Conservation (phyloP, 768 basidiomycete genomes). For the Pisolithus tinctorius region DNA sequence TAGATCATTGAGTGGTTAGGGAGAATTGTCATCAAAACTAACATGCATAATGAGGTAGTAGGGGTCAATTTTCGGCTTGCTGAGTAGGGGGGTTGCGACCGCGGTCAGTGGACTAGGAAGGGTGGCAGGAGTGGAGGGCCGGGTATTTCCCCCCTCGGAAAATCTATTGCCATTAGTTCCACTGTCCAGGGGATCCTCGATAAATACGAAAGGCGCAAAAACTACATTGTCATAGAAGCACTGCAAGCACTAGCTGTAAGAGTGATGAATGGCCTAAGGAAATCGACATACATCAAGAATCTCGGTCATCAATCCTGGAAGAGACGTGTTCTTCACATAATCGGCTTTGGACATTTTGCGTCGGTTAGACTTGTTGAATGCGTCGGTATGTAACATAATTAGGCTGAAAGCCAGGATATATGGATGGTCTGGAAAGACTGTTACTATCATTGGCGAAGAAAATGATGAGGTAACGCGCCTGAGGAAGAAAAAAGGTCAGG, state of each 20-base stretch:
- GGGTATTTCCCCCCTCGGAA: conserved; percentile 35
- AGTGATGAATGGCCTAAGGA: not conserved
- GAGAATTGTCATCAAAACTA: conserved; percentile 16
- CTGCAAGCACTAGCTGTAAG: conserved; percentile 32
- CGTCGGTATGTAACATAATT: conserved; percentile 98
- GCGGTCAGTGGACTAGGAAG: conserved; percentile 24
- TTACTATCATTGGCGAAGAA: not conserved
- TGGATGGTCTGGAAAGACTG: conserved; percentile 61
- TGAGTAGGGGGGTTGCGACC: conserved; percentile 35
- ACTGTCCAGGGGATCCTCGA: conserved; percentile 81
- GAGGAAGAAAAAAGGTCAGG: conserved; percentile 69
- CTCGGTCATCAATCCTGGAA: conserved; percentile 78
- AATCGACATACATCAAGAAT: conserved; percentile 69
- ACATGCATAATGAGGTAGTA: conserved; percentile 87
- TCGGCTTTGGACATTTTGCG: conserved; percentile 95
- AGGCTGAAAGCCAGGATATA: conserved; percentile 96
- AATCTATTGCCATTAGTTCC: conserved; percentile 35
- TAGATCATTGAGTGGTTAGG: conserved; percentile 5
- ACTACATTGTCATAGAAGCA: conserved; percentile 96
- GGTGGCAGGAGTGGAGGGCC: conserved; percentile 32
- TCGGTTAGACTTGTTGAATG: conserved; percentile 96
- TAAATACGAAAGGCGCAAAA: conserved; percentile 93
- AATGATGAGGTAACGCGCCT: conserved; percentile 39
- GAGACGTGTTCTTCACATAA: conserved; percentile 85
- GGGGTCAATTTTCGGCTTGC: conserved; percentile 75